Evolutionary conservation across 2,329 filamentous ascomycete species (phyloP).

Genomic region (Diplodia intermedia): DNA sequence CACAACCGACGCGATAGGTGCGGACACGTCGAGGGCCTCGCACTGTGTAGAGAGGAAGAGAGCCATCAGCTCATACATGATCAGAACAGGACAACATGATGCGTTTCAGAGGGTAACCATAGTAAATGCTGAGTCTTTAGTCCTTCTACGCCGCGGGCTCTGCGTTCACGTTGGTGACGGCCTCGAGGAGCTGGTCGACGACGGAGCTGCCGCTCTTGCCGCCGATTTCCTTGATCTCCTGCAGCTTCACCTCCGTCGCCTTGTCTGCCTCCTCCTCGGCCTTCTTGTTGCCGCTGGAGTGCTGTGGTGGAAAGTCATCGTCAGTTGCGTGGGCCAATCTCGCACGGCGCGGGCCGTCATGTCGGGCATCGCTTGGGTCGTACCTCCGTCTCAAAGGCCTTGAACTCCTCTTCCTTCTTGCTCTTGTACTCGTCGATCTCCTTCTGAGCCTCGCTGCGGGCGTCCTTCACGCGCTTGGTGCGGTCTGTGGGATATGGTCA

Average conservation of each 20-base stretch:
- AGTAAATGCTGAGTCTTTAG: conserved; percentile 13
- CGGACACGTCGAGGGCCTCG: not conserved
- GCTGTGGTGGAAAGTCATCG: conserved; percentile 62
- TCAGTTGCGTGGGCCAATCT: not conserved
- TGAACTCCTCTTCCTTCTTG: conserved; percentile 92
- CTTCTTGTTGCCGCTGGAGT: conserved; percentile 86
- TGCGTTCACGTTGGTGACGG: conserved; percentile 85
- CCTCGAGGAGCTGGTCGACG: conserved; percentile 79
- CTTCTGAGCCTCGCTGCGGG: conserved; percentile 94
- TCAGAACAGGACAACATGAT: conserved; percentile 26
- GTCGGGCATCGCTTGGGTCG: conserved; percentile 34
- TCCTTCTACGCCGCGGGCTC: conserved; percentile 61
- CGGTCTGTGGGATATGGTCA: conserved; percentile 66
- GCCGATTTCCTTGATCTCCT: conserved; percentile 81
- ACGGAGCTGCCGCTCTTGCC: conserved; percentile 81
- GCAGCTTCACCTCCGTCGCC: conserved; percentile 81
- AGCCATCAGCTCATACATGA: conserved; percentile 20
- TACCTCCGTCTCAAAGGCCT: conserved; percentile 87
- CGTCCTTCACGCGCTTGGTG: conserved; percentile 96
- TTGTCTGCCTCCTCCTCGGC: conserved; percentile 75
- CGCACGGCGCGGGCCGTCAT: not conserved
- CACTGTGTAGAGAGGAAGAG: conserved; percentile 3
- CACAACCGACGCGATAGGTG: conserved; percentile 14
- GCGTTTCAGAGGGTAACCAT: conserved; percentile 29
- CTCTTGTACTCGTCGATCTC: conserved; percentile 93